These are phyloP conservation scores for Globisporangium viniferum DNA, from an alignment of 352 stramenopile species.

Conservation along the genomic window DNA sequence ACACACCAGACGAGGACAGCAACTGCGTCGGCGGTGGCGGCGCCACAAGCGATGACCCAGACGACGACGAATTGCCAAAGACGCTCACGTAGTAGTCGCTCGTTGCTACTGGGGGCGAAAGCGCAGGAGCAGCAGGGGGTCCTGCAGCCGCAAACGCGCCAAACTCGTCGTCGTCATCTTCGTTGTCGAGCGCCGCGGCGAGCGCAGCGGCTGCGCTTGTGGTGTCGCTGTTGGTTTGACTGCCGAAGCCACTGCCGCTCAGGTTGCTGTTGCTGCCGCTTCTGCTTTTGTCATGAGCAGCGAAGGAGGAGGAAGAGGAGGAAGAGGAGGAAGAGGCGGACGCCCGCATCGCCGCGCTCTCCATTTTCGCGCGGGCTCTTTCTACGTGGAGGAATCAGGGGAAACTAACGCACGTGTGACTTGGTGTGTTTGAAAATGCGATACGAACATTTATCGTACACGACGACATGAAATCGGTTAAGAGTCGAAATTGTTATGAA, in stretches of 20 bases:
- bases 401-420: not conserved
- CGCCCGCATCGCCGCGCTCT: not conserved
- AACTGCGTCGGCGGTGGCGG: not conserved
- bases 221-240: not conserved
- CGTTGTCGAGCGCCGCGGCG: not conserved
- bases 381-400: conserved; percentile 9
- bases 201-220: not conserved
- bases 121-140: conserved; percentile 8
- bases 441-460: not conserved
- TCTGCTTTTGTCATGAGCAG: not conserved
- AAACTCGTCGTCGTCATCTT: conserved; percentile 31
- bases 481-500: not conserved
- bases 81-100: conserved; percentile 36
- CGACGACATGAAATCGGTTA: not conserved
- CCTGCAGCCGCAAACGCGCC: conserved; percentile 38
- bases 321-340: not conserved
- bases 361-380: not conserved
- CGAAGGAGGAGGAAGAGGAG: not conserved
- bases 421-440: not conserved
- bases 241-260: not conserved
- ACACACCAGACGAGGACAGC: not conserved
- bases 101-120: conserved; percentile 14
- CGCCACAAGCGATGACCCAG: conserved; percentile 15
- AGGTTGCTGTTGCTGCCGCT: not conserved
- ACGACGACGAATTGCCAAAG: conserved; percentile 27